Conservation (phyloP, 768 basidiomycete genomes). For the Leccinum pellstonianum region DNA sequence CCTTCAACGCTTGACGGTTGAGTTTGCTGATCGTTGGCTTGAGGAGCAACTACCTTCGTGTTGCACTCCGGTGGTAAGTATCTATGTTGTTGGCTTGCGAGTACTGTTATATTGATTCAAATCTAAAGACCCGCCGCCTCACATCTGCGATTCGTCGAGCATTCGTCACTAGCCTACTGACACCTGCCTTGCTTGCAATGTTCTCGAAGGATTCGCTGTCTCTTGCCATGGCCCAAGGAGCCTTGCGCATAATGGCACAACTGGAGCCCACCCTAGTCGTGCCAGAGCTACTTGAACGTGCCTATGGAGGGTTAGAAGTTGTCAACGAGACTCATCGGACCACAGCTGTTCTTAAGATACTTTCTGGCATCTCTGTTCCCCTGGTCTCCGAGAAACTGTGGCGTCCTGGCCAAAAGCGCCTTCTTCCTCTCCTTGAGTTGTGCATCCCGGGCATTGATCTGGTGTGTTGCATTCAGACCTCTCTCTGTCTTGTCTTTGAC, state of each 20-base stretch:
- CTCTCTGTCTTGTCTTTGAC: slow-evolving; percentile 1
- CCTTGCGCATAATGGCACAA: slow-evolving; percentile 73
- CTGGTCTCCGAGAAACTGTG: slow-evolving; percentile 76
- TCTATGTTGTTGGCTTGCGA: background rate
- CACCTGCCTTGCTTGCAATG: slow-evolving; percentile 88
- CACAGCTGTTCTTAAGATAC: slow-evolving; percentile 83
- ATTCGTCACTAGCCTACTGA: slow-evolving; percentile 79
- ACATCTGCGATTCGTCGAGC: slow-evolving; percentile 78
- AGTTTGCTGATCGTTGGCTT: slow-evolving; percentile 76
- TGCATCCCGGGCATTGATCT: slow-evolving; percentile 92
- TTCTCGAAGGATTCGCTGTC: slow-evolving; percentile 81
- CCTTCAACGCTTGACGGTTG: slow-evolving; percentile 68
- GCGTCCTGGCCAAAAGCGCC: slow-evolving; percentile 84
- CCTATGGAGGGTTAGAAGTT: slow-evolving; percentile 87
- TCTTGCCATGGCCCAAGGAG: slow-evolving; percentile 77
- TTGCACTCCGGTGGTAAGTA: slow-evolving; percentile 67
- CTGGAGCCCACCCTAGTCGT: slow-evolving; percentile 84
- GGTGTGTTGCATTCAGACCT: slow-evolving; percentile 38
- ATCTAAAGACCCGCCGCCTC: slow-evolving; percentile 62
- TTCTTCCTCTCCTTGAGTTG: slow-evolving; percentile 84
- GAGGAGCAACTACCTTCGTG: slow-evolving; percentile 78
- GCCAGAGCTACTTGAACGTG: slow-evolving; percentile 88
- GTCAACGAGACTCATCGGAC: slow-evolving; percentile 96
- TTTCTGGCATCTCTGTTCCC: slow-evolving; percentile 74
- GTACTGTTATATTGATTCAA: slow-evolving; percentile 1